Base-by-base conservation (phyloP, 2,329 filamentous ascomycete genomes). In the Diaporthe capsici region DNA sequence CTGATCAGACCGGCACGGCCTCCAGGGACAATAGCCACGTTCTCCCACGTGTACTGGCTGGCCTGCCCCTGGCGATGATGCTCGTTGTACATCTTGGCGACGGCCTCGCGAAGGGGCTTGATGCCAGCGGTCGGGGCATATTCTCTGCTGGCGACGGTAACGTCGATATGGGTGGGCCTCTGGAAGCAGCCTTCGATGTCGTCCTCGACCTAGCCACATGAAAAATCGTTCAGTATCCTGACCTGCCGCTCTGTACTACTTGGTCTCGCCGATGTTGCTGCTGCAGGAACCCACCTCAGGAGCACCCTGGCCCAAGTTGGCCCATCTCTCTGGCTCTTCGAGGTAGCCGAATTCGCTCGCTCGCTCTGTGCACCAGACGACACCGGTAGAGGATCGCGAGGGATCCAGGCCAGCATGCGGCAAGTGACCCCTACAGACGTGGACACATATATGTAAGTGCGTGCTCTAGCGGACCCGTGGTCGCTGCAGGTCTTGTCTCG, bases 111-210 rank as follows among this genome's bases (percentile, higher is more conserved):
- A 78, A 98, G 88, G 37, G 95, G 93, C 87, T 95, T 96, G 88
- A 98, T 98, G 81, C 96, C 96, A 53, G 96, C 95, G 7, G 96
- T 98, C 42, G 96, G 96, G 51, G 95, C 94, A 85, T 98, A 98
- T 85, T 98, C 96, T 82, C 96, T 90, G 55, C 94, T 93, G 77
- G 92, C 92, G 81, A 95, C 90, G 79, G 90, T 92, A 81, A 98
- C 90, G 80, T 97, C 92, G 80, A 98, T 94, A 58, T 88, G 90
- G 70, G 91, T 90, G 9, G 96, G 96, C 22, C 96, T 92, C 80
- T 93, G 89, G 83, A 98, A 98, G 86, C 94, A 97, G 75, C 96
- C 95, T 81, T 93, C 90, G 81, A 98, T 98, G 78, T 97, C 95
- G 79, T 97, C 95, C 80, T 98, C 96, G 77, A 97, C 96, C 84